Percentiles rank a stretch among this genome's conserved stretches.
Evolutionary conservation across 257 asterid genomes (phyloP).

Genomic region (Solanum phureja): DNA sequence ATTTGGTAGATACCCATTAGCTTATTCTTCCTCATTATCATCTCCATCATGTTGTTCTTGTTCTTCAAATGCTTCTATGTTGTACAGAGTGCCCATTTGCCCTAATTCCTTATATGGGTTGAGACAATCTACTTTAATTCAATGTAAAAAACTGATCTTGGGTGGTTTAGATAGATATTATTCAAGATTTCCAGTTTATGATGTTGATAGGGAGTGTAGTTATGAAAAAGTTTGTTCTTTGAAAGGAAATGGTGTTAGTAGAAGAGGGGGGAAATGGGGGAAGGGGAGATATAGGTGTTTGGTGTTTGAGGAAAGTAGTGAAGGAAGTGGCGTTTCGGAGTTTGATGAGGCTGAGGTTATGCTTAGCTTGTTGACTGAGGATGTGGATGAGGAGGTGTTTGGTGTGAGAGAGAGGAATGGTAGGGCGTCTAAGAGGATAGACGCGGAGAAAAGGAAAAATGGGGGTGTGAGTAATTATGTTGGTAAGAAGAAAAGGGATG

Average conservation of each 20-base stretch:
- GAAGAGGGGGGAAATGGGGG: conserved; percentile 32
- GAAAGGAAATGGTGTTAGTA: conserved; percentile 24
- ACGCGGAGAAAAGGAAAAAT: conserved; percentile 29
- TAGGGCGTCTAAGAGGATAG: conserved; percentile 25
- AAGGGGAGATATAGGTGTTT: conserved; percentile 22
- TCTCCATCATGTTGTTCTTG: conserved; percentile 34
- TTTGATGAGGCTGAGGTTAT: conserved; percentile 65
- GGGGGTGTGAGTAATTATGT: conserved; percentile 4
- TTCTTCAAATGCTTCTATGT: conserved; percentile 33
- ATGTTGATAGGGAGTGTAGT: conserved; percentile 26
- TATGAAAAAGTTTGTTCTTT: conserved; percentile 22
- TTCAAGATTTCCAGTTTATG: conserved; percentile 23
- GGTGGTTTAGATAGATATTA: conserved; percentile 38
- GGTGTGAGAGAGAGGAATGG: conserved; percentile 28
- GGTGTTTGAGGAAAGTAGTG: conserved; percentile 44
- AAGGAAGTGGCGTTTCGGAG: conserved; percentile 18
- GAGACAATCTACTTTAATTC: conserved; percentile 75
- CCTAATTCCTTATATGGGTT: conserved; percentile 46
- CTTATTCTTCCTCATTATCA: conserved; percentile 30
- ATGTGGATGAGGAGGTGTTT: conserved; percentile 36
- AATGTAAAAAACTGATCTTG: conserved; percentile 35
- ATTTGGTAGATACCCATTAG: conserved; percentile 22
- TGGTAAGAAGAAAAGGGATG: conserved; percentile 30
- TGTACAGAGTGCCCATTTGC: conserved; percentile 20
- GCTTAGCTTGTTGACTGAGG: conserved; percentile 72